phyloP scores from a whole-genome alignment of 2,329 filamentous ascomycete species.

The Alternaria angustiovoidea region DNA sequence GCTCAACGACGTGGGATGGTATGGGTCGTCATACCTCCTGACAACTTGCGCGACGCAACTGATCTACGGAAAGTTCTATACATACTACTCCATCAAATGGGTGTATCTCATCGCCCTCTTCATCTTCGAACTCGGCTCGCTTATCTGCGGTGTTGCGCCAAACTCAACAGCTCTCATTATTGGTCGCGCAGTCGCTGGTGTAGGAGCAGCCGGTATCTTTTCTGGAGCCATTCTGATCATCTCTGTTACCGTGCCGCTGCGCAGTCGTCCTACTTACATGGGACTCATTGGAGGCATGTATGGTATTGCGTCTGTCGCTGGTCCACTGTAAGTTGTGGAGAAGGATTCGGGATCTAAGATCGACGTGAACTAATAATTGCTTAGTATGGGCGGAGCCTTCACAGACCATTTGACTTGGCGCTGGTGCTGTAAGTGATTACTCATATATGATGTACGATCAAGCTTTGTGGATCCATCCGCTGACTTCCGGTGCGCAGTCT shows the following conservation, averaged over 20 bases:
- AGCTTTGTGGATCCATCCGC: background rate
- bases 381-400: constrained; percentile 55
- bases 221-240: constrained; percentile 59
- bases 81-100: constrained; percentile 58
- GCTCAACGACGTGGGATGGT: constrained; percentile 58
- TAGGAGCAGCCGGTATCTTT: constrained; percentile 62
- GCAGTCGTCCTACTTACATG: constrained; percentile 58
- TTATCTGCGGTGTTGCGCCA: constrained; percentile 61
- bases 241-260: constrained; percentile 55
- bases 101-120: constrained; percentile 55
- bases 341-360: constrained; percentile 7
- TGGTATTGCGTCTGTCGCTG: constrained; percentile 58
- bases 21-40: constrained; percentile 53
- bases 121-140: constrained; percentile 62
- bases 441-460: background rate
- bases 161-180: constrained; percentile 60
- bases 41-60: constrained; percentile 53
- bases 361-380: constrained; percentile 25
- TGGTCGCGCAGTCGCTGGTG: constrained; percentile 60
- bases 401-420: constrained; percentile 57
- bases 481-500: constrained; percentile 15
- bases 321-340: constrained; percentile 52
- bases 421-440: constrained; percentile 49
- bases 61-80: constrained; percentile 55
- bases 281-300: constrained; percentile 60